Conservation (phyloP, 2,329 filamentous ascomycete genomes). For the Aspergillus neoniger region DNA sequence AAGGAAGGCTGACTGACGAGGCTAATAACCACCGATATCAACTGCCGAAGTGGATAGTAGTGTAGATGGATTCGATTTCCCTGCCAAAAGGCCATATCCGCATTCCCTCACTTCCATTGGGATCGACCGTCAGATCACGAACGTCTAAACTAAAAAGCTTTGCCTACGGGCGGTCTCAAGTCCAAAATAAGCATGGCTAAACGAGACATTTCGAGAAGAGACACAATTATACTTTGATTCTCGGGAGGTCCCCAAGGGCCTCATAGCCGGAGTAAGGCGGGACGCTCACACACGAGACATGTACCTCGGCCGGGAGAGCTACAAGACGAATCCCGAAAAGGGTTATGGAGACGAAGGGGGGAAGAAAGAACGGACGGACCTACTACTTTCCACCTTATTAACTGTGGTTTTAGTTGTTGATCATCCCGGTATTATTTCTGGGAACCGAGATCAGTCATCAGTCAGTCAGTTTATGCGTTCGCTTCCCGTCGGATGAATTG, state of each 20-base stretch:
- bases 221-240: background rate
- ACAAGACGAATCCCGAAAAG: constrained; percentile 12
- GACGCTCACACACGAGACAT: constrained; percentile 18
- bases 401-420: constrained; percentile 13
- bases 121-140: constrained; percentile 22
- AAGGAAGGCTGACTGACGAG: background rate
- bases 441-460: background rate
- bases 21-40: background rate
- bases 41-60: constrained; percentile 1
- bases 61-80: background rate
- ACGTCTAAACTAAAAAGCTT: constrained; percentile 5
- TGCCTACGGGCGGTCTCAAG: too few relatives aligned
- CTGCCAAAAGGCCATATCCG: constrained; percentile 2
- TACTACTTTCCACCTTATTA: background rate
- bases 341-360: constrained; percentile 22
- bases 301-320: constrained; percentile 21
- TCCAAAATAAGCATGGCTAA: too few relatives aligned
- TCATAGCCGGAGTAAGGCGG: constrained; percentile 14
- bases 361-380: background rate
- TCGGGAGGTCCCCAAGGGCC: constrained; percentile 9
- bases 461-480: background rate
- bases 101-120: constrained; percentile 16
- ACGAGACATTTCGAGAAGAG: background rate
- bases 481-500: constrained; percentile 8
- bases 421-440: constrained; percentile 18